Base-by-base conservation (phyloP, 495 filamentous ascomycete species). In the Lepraria neglecta region DNA sequence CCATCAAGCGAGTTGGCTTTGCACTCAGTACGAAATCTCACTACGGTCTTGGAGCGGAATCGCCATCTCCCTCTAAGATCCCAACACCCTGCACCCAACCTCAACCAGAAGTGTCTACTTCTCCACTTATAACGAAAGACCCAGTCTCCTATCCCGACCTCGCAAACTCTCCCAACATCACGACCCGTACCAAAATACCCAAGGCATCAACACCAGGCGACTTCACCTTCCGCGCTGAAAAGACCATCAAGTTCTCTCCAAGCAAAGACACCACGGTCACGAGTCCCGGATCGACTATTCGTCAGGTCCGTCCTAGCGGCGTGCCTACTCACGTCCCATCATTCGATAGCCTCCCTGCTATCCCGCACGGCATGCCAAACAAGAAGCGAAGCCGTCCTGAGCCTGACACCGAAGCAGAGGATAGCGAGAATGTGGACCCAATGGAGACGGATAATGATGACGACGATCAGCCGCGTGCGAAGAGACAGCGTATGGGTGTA, bases 341-440 rank as follows among this genome's bases (percentile, higher is more conserved):
- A 6, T 68, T 79, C 44, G 70, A 71, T 0, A 74, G 81, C 12
- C 33, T 76, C 10, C 72, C 78, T 3, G 66, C 71, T 15, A 75
- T 88, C 38, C 78, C 85, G 6, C 86, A 90, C 66, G 87, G 88
- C 38, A 83, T 91, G 68, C 68, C 73, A 4, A 89, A 87, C 74
- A 89, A 91, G 77, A 90, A 90, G 75, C 79, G 87, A 50, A 79
- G 80, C 59, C 80, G 84, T 17, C 77, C 75, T 47, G 70, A 76
- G 4, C 62, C 66, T 10, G 67, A 69, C 4, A 51, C 45, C 15
- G 66, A 70, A 53, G 51, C 59, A 12, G 73, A 75, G 35, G 71
- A 74, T n/a, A 68, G 69, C 43, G 69, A 66, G 46, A 67, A 72
- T 11, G 38, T 62, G 14, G 65, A 64, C 54, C 66, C 60, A 52